These are phyloP conservation scores for Rosa chinensis DNA, from an alignment of 306 rosid genomes.

Conservation along the genomic window DNA sequence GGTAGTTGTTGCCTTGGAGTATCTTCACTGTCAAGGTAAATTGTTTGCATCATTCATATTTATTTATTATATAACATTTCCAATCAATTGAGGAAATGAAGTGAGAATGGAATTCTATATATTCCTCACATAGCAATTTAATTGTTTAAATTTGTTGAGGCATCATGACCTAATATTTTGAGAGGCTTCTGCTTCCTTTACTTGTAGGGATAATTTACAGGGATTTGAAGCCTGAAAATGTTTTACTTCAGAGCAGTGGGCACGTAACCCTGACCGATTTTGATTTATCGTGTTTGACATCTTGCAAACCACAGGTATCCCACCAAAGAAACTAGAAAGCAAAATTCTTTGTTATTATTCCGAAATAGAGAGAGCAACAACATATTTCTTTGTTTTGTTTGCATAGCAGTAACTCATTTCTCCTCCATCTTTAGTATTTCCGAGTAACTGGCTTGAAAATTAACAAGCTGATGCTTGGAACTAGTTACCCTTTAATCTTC, in stretches of 20 bases:
- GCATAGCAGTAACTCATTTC: neutral
- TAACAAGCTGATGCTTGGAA: neutral
- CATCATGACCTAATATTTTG: neutral
- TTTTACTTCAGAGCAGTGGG: conserved; percentile 74
- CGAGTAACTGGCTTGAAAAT: neutral
- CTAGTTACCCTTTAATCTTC: neutral
- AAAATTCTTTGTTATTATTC: neutral
- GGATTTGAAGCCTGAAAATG: conserved; percentile 97
- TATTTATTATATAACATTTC: neutral
- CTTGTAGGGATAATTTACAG: conserved; percentile 85
- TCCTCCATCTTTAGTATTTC: neutral
- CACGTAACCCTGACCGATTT: conserved; percentile 87
- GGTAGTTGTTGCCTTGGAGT: conserved; percentile 88
- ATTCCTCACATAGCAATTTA: neutral
- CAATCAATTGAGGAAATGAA: neutral
- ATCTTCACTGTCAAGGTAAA: conserved; percentile 95
- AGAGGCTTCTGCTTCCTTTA: conserved; percentile 8
- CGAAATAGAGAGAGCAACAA: neutral
- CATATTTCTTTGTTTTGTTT: neutral
- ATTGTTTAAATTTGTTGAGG: neutral
- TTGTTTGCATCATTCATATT: neutral
- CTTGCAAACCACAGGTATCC: conserved; percentile 88
- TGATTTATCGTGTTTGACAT: conserved; percentile 87
- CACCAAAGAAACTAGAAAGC: neutral
- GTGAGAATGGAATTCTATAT: neutral